Base-by-base conservation (phyloP, 2,329 filamentous ascomycete species). In the Paraconiothyrium brasiliense region DNA sequence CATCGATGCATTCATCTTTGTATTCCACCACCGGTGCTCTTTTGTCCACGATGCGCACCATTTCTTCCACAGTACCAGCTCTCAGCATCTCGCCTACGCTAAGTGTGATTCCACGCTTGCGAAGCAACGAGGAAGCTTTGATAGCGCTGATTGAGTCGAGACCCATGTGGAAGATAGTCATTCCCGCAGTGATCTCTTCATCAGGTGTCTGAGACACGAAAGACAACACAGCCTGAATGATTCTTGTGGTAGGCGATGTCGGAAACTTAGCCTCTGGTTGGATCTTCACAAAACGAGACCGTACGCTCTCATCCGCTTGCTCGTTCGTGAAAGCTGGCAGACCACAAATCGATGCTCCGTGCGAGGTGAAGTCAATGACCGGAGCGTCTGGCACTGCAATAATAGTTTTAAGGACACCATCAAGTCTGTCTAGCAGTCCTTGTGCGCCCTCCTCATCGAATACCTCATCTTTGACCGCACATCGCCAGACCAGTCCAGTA, bases 81-180 rank as follows among this genome's bases (percentile, higher is more conserved):
- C 82, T 86, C 2, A 96, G 80, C 70, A 97, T 87, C 43, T 92
- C 87, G 46, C 90, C 89, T 3, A 94, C 90, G 37, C 85, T 84
- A 0, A 97, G 76, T 13, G 80, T 77, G 8, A 97, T 78, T 0
- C 84, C 86, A 46, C 84, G 79, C 67, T 86, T 90, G 46, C 87
- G 88, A 4, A 97, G 81, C 8, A 93, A 81, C 0, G 90, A 86
- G 9, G 89, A 88, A 3, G 93, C 88, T 71, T 95, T 96, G 80
- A 97, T 95, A 1, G 93, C 90, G 65, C 90, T 94, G 76, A 97
- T 97, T 0, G 94, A 97, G 75, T 97, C 94, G 1, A 97, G 86
- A 0, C 94, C 94, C 1, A 97, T 84, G 65, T 95, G 89, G 76
- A 95, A 97, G 13, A 97, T 86, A 0, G 86, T 92, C 54, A 89